These are phyloP conservation scores for Tetradesmus lagerheimii DNA, from an alignment of 139 green algal genomes.

Conservation along the genomic window DNA sequence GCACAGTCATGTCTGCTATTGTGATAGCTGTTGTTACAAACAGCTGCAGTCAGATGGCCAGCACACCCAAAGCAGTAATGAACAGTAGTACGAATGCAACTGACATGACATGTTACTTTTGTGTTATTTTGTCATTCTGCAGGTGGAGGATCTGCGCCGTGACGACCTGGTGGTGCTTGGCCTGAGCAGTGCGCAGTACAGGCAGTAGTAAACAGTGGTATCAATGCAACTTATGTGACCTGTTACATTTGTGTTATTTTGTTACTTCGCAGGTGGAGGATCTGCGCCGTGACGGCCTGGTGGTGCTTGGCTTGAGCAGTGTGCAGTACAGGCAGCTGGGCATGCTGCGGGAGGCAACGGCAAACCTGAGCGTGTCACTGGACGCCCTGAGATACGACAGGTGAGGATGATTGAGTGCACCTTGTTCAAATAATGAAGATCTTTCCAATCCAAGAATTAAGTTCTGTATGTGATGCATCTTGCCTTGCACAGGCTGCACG, in stretches of 20 bases:
- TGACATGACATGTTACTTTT: no score
- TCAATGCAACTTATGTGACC: no score
- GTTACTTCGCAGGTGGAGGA: background rate
- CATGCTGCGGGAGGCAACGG: slow-evolving; percentile 30
- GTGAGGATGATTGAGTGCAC: background rate
- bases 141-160: background rate
- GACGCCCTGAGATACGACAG: slow-evolving; percentile 32
- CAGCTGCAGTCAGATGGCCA: no score
- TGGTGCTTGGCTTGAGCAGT: slow-evolving; percentile 28
- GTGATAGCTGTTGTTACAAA: no score
- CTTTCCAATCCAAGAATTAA: no score
- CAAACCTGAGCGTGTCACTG: background rate
- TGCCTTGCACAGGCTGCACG: no score
- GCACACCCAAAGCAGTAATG: no score
- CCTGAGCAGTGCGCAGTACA: slow-evolving; percentile 32
- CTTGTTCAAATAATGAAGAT: no score
- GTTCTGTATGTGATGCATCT: no score
- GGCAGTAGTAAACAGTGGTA: background rate
- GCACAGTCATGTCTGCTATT: background rate
- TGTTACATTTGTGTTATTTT: no score
- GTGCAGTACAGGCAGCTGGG: slow-evolving; percentile 44
- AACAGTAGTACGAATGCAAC: no score
- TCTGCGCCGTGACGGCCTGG: slow-evolving; percentile 16
- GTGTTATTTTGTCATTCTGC: no score
- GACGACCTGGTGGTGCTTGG: background rate